phyloP scores from a whole-genome alignment of 306 rosid genomes.

The Cucurbita moschata region DNA sequence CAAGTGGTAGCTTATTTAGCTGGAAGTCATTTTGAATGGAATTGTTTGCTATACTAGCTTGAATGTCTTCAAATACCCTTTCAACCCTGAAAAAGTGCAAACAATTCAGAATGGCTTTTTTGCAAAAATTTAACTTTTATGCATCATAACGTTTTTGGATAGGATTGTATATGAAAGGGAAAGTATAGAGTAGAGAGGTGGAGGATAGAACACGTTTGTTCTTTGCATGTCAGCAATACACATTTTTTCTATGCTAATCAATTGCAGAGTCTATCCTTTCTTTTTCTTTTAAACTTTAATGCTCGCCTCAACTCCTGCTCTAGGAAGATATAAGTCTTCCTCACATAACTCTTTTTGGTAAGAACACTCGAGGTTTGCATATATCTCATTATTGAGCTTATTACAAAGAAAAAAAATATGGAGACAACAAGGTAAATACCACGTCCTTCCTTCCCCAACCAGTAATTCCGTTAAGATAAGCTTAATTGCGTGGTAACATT shows the following conservation, averaged over 20 bases:
- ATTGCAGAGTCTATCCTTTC: background rate
- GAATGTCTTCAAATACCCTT: constrained; percentile 48
- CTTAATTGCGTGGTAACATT: constrained; percentile 54
- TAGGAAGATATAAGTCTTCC: background rate
- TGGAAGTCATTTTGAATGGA: constrained; percentile 26
- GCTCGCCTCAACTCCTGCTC: background rate
- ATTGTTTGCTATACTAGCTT: constrained; percentile 28
- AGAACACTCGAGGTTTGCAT: background rate
- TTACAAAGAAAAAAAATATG: background rate
- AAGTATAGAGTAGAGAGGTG: no score
- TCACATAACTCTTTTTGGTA: background rate
- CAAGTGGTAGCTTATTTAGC: constrained; percentile 58
- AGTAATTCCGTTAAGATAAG: constrained; percentile 56
- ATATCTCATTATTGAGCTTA: background rate
- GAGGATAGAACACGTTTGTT: background rate
- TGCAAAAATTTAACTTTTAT: background rate
- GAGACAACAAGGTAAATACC: constrained; percentile 30
- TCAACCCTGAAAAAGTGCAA: constrained; percentile 51
- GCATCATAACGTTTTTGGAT: background rate
- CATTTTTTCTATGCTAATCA: background rate
- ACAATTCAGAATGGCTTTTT: background rate
- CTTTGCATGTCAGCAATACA: background rate
- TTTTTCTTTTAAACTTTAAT: background rate
- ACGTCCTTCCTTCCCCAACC: constrained; percentile 64
- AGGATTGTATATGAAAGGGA: background rate